Evolutionary conservation across 805 yeast genomes (phyloP).

Genomic region (Clavispora santaluciae): DNA sequence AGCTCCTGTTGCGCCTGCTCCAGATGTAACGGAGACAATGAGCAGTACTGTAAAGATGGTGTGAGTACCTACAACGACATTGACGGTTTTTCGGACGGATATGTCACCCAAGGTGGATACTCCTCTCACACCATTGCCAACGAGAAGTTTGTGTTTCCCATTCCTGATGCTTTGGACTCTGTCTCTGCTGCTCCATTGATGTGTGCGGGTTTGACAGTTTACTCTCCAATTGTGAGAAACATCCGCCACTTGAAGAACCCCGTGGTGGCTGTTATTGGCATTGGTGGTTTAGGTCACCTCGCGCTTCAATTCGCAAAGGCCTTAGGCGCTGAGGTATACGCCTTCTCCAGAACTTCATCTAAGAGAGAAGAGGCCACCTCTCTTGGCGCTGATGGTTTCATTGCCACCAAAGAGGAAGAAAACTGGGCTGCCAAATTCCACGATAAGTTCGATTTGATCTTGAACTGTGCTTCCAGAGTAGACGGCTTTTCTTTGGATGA

Average conservation of each 20-base stretch:
- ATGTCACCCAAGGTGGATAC: slow-evolving; percentile 68
- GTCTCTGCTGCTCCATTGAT: slow-evolving; percentile 64
- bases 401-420: slow-evolving; percentile 49
- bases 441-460: slow-evolving; percentile 45
- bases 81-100: slow-evolving; percentile 35
- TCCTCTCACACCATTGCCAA: slow-evolving; percentile 61
- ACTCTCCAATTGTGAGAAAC: slow-evolving; percentile 58
- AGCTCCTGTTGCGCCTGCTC: slow-evolving; percentile 39
- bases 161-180: slow-evolving; percentile 50
- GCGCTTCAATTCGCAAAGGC: slow-evolving; percentile 55
- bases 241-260: slow-evolving; percentile 12
- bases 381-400: slow-evolving; percentile 50
- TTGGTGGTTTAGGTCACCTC: slow-evolving; percentile 57
- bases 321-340: slow-evolving; percentile 55
- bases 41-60: slow-evolving; percentile 41
- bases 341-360: slow-evolving; percentile 46
- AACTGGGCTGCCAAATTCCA: slow-evolving; percentile 35
- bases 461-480: slow-evolving; percentile 50
- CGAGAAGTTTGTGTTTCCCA: slow-evolving; percentile 58
- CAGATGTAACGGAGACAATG: slow-evolving; percentile 39
- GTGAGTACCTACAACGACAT: slow-evolving; percentile 48
- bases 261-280: slow-evolving; percentile 55
- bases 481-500: slow-evolving; percentile 45
- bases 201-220: slow-evolving; percentile 76
- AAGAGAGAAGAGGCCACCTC: slow-evolving; percentile 46